Evolutionary conservation across 2,329 filamentous ascomycete genomes (phyloP).

Genomic region (Sclerotinia nivalis): DNA sequence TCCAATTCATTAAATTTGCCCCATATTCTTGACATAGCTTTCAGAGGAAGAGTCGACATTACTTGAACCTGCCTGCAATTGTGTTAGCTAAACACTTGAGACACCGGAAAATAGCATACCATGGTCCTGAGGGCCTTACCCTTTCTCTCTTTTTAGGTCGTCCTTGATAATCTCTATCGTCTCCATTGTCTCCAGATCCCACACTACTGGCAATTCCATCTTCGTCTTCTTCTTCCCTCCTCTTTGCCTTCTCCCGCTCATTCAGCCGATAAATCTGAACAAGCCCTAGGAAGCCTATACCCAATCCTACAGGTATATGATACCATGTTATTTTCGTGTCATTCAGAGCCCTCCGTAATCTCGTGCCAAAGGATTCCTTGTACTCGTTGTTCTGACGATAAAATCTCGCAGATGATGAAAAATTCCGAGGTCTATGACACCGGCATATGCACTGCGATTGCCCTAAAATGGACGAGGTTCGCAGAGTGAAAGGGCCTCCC

Average conservation of each 20-base stretch:
- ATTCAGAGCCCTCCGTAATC: constrained; percentile 58
- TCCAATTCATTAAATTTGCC: constrained; percentile 72
- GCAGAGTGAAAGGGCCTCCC: constrained; percentile 2
- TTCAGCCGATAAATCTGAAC: constrained; percentile 65
- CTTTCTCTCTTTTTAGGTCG: constrained; percentile 51
- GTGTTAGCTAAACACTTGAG: constrained; percentile 27
- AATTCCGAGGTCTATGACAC: constrained; percentile 32
- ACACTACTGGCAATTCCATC: constrained; percentile 38
- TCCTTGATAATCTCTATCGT: constrained; percentile 49
- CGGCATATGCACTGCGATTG: constrained; percentile 29
- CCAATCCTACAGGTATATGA: constrained; percentile 68
- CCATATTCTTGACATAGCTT: constrained; percentile 71
- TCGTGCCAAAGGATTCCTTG: constrained; percentile 39
- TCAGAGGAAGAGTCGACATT: constrained; percentile 72
- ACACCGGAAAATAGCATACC: constrained; percentile 44
- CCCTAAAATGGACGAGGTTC: constrained; percentile 17
- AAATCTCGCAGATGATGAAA: constrained; percentile 37
- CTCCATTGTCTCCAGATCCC: constrained; percentile 38
- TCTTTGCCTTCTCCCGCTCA: constrained; percentile 48
- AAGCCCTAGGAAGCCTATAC: constrained; percentile 65
- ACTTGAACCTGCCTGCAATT: constrained; percentile 63
- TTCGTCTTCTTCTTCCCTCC: constrained; percentile 43
- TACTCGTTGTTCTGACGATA: constrained; percentile 35
- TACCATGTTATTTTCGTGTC: constrained; percentile 71
- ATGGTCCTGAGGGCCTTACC: constrained; percentile 67